These are phyloP conservation scores for Ilex paraguariensis DNA, from an alignment of 305 asterid species.

Conservation along the genomic window DNA sequence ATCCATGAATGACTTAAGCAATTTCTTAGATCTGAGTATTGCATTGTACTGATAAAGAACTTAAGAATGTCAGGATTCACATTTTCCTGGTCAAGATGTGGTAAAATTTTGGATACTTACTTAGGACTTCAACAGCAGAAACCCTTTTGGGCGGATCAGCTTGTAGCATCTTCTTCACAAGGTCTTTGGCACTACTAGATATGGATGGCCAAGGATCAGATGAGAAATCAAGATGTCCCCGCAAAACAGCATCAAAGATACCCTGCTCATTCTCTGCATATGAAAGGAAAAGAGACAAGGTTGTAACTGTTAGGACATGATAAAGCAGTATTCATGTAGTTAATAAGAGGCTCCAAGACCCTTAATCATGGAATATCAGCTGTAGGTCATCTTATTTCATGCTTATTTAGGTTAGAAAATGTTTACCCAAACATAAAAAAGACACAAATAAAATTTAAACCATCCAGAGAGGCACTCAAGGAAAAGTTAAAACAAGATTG, in stretches of 20 bases:
- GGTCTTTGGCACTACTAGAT: slow-evolving; percentile 91
- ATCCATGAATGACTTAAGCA: too few species aligned
- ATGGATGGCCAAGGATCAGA: slow-evolving; percentile 93
- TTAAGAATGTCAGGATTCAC: too few species aligned
- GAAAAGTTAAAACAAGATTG: not conserved
- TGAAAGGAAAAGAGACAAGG: slow-evolving; percentile 10
- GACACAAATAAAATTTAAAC: too few species aligned
- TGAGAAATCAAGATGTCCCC: slow-evolving; percentile 82
- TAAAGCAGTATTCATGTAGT: not conserved
- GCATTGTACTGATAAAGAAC: too few species aligned
- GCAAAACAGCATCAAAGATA: slow-evolving; percentile 67
- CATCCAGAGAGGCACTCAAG: not conserved
- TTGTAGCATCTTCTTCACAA: slow-evolving; percentile 89
- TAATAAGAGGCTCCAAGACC: too few species aligned
- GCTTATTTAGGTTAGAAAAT: too few species aligned
- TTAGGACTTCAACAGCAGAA: slow-evolving; percentile 67
- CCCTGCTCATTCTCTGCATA: slow-evolving; percentile 74
- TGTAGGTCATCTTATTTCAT: too few species aligned
- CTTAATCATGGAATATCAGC: too few species aligned
- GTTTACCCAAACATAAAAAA: too few species aligned
- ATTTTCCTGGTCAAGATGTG: too few species aligned
- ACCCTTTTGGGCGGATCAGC: slow-evolving; percentile 74
- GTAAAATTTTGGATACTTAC: slow-evolving; percentile 32
- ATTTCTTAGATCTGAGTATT: too few species aligned
- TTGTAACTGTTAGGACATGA: not conserved